Conservation (phyloP, 2,329 filamentous ascomycete genomes). For the Lachnellula suecica region DNA sequence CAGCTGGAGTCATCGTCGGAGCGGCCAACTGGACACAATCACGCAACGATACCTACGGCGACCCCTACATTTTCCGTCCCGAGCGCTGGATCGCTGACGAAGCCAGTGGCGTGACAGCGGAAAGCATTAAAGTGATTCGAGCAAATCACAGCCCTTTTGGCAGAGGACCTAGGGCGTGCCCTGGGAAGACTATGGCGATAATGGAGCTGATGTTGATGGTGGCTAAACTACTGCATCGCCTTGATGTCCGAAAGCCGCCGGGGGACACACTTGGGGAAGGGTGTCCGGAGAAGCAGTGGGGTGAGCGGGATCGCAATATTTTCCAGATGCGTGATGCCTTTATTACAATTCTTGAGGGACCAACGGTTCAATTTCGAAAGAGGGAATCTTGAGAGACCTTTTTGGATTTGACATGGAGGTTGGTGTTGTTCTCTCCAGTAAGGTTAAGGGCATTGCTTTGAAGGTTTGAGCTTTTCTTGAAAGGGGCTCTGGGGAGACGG, state of each 20-base stretch:
- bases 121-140: constrained; percentile 10
- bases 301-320: neutral
- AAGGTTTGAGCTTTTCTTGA: too few relatives aligned
- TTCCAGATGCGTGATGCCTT: neutral
- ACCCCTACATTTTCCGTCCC: constrained; percentile 19
- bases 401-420: too few relatives aligned
- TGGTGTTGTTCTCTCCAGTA: too few relatives aligned
- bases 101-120: constrained; percentile 7
- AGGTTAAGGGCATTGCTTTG: too few relatives aligned
- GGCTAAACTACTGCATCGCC: constrained; percentile 1
- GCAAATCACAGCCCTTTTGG: constrained; percentile 12
- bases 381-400: neutral
- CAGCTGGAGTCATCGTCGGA: constrained; percentile 31
- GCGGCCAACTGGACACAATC: constrained; percentile 33
- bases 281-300: neutral
- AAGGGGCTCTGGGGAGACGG: too few relatives aligned
- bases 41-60: constrained; percentile 37
- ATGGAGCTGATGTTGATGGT: constrained; percentile 11
- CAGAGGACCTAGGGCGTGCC: constrained; percentile 10
- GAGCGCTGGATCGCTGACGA: constrained; percentile 18
- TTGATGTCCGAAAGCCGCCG: constrained; percentile 7
- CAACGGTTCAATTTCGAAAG: neutral
- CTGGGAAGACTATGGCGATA: constrained; percentile 15
- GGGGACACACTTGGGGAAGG: neutral
- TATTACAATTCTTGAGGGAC: neutral